Percentiles rank a stretch among this genome's conserved stretches.
Conservation (phyloP, 805 yeast genomes). For the Candida sphagnicola region DNA sequence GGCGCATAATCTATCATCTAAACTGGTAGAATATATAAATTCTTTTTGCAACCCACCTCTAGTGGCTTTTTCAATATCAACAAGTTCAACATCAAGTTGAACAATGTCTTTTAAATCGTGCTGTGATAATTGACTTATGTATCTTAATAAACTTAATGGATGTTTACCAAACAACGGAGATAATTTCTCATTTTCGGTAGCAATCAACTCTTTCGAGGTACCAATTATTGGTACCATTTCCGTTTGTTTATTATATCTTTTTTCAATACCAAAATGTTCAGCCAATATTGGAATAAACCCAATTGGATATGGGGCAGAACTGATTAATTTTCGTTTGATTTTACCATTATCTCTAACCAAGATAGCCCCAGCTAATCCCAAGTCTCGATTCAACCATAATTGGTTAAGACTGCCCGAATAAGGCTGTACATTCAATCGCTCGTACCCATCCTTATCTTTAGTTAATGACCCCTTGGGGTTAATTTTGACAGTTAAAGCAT, state of each 20-base stretch:
- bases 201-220: slow-evolving; percentile 5
- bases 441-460: slow-evolving; percentile 27
- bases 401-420: slow-evolving; percentile 34
- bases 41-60: slow-evolving; percentile 36
- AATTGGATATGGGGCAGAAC: slow-evolving; percentile 32
- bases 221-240: slow-evolving; percentile 39
- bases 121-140: slow-evolving; percentile 21
- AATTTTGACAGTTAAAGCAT: slow-evolving; percentile 34
- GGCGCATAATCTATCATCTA: slow-evolving; percentile 41
- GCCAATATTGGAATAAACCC: slow-evolving; percentile 39
- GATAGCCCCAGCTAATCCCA: slow-evolving; percentile 39
- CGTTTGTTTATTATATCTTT: slow-evolving; percentile 32
- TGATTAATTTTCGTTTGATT: slow-evolving; percentile 21
- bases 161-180: slow-evolving; percentile 28
- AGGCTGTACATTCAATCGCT: slow-evolving; percentile 36
- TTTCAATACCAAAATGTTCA: slow-evolving; percentile 29
- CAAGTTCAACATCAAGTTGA: slow-evolving; percentile 34
- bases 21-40: slow-evolving; percentile 35
- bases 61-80: slow-evolving; percentile 30
- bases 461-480: slow-evolving; percentile 21
- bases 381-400: slow-evolving; percentile 39
- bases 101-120: slow-evolving; percentile 19
- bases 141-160: slow-evolving; percentile 28
- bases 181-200: slow-evolving; percentile 25
- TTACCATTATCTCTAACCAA: slow-evolving; percentile 22